A percentile compares a stretch with the other conserved stretches of the same genome.
These are phyloP conservation scores for Boletus mariae DNA, from an alignment of 1,284 basidiomycete genomes.

Conservation along the genomic window DNA sequence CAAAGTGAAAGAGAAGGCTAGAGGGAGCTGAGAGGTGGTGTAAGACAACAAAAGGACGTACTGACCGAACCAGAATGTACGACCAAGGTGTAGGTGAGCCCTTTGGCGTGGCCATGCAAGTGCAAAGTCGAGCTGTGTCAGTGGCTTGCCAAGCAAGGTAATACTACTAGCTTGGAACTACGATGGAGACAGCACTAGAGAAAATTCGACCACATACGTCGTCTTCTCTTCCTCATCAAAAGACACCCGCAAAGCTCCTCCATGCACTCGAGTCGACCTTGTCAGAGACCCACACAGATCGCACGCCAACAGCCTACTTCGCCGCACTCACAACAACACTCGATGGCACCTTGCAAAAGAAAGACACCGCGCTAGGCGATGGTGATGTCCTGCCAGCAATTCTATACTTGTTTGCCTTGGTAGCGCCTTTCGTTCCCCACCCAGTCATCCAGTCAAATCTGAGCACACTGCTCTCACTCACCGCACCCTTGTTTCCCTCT, in stretches of 20 bases:
- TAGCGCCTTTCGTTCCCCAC: constrained; percentile 71
- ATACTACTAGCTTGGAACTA: background rate
- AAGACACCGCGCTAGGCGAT: constrained; percentile 60
- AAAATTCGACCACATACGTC: constrained; percentile 89
- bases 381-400: constrained; percentile 84
- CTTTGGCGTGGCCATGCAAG: constrained; percentile 32
- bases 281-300: constrained; percentile 69
- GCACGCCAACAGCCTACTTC: constrained; percentile 83
- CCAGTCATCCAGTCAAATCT: constrained; percentile 70
- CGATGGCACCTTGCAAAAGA: constrained; percentile 67
- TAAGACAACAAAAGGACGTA: background rate
- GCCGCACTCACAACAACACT: constrained; percentile 80
- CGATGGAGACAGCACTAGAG: constrained; percentile 63
- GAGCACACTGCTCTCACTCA: constrained; percentile 60
- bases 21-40: constrained; percentile 2
- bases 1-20: constrained; percentile 70
- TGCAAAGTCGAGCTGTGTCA: constrained; percentile 2
- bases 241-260: constrained; percentile 86
- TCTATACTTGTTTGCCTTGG: constrained; percentile 85
- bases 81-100: constrained; percentile 63
- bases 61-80: constrained; percentile 61
- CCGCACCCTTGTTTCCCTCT: constrained; percentile 73
- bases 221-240: constrained; percentile 83
- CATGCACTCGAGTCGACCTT: constrained; percentile 88
- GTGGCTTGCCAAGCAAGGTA: background rate